phyloP scores from a whole-genome alignment of 345 rosid species.

The Acer yangbiense region DNA sequence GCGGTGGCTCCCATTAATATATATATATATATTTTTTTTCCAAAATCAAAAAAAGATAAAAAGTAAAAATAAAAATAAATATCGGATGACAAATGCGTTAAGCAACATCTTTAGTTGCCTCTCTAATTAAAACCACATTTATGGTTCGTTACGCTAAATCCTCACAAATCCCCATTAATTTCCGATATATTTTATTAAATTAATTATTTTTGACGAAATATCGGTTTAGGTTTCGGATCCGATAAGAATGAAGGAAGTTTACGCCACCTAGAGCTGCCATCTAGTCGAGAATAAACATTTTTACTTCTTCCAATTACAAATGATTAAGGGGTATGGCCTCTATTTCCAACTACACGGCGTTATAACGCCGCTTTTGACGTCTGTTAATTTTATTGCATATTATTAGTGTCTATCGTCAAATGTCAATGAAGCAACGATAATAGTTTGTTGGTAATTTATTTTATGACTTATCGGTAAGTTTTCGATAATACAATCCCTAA shows the following conservation, averaged over 20 bases:
- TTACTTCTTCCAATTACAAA: neutral
- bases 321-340: neutral
- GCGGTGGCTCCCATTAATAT: neutral
- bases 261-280: slow-evolving; percentile 22
- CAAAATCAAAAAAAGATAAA: neutral
- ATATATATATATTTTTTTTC: neutral
- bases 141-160: slow-evolving; percentile 97
- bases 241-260: slow-evolving; percentile 9
- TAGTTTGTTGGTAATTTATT: too few species aligned
- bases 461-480: too few species aligned
- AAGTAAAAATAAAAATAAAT: neutral
- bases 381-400: neutral
- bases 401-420: too few species aligned
- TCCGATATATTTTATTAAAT: neutral
- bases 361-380: neutral
- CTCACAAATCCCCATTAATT: slow-evolving; percentile 70
- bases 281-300: neutral
- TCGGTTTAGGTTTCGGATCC: neutral
- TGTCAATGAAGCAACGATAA: too few species aligned
- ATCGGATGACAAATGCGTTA: slow-evolving; percentile 60
- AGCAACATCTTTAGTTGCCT: slow-evolving; percentile 56
- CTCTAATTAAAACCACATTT: slow-evolving; percentile 43
- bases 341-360: neutral
- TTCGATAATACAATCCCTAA: too few species aligned
- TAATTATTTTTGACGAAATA: slow-evolving; percentile 5